Percentiles rank a stretch among this genome's conserved stretches.
Conservation (phyloP, 2,329 filamentous ascomycete species). For the Neobulgaria alba region DNA sequence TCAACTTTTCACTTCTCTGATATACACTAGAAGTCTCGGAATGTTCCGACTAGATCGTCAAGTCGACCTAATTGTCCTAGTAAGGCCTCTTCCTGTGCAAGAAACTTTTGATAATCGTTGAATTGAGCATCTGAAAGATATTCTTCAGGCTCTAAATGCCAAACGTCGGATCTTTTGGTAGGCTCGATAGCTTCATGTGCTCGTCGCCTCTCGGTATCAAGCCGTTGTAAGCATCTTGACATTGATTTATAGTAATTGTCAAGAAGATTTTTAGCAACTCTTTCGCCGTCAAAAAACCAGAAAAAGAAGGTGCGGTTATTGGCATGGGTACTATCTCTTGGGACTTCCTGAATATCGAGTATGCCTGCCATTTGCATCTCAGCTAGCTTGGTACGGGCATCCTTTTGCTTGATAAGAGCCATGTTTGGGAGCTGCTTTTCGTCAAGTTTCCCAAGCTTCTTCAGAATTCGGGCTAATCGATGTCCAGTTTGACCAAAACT, state of each 20-base stretch:
- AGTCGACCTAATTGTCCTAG: constrained; percentile 70
- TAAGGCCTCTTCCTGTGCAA: constrained; percentile 63
- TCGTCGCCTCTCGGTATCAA: constrained; percentile 65
- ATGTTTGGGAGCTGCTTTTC: constrained; percentile 79
- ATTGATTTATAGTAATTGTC: constrained; percentile 86
- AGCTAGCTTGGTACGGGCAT: constrained; percentile 76
- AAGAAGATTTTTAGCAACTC: constrained; percentile 60
- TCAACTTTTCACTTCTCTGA: neutral
- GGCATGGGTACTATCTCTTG: constrained; percentile 73
- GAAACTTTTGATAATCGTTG: constrained; percentile 48
- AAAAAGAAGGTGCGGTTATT: constrained; percentile 82
- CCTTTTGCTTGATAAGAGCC: constrained; percentile 75
- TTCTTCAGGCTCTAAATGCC: constrained; percentile 66
- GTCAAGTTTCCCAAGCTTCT: constrained; percentile 85
- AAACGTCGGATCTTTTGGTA: constrained; percentile 77
- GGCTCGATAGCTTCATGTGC: constrained; percentile 69
- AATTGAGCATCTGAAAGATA: constrained; percentile 69
- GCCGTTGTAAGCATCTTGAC: constrained; percentile 73
- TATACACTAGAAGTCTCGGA: constrained; percentile 61
- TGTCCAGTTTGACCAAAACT: constrained; percentile 69
- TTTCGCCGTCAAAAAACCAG: constrained; percentile 79
- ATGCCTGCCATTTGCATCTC: constrained; percentile 80
- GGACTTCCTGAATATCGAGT: constrained; percentile 88
- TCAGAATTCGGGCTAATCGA: constrained; percentile 76
- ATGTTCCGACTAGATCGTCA: constrained; percentile 75